A percentile compares a stretch with the other conserved stretches of the same genome.
Evolutionary conservation across 2,329 filamentous ascomycete species (phyloP).

Genomic region (Exserohilum turcica): DNA sequence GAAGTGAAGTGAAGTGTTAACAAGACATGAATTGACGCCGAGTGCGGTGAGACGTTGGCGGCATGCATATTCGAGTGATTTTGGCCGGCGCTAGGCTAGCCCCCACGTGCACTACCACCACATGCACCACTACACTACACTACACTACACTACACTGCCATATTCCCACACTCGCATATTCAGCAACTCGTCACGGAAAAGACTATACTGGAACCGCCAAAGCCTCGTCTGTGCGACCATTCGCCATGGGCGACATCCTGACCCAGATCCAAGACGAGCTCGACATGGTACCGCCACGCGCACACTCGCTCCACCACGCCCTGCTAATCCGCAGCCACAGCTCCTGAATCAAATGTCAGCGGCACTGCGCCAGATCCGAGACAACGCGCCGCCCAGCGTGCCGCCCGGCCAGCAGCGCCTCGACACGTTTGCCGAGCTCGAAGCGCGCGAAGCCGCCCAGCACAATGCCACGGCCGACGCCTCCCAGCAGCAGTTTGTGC

Average conservation of each 20-base stretch:
- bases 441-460: slow-evolving; percentile 32
- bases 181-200: too few relatives aligned
- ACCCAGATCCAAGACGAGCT: slow-evolving; percentile 86
- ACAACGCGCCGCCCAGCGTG: slow-evolving; percentile 48
- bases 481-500: slow-evolving; percentile 15
- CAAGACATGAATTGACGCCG: background rate
- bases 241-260: slow-evolving; percentile 78
- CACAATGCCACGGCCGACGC: slow-evolving; percentile 16
- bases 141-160: too few relatives aligned
- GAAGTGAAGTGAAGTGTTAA: slow-evolving; percentile 4
- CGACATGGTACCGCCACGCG: slow-evolving; percentile 65
- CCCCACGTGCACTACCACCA: slow-evolving; percentile 18
- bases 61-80: slow-evolving; percentile 1
- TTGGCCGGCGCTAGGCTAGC: slow-evolving; percentile 21
- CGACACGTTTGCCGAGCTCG: slow-evolving; percentile 39
- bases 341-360: slow-evolving; percentile 56
- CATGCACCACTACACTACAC: background rate
- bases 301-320: background rate
- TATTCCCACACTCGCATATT: too few relatives aligned
- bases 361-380: slow-evolving; percentile 52
- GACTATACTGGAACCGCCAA: background rate
- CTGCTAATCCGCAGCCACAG: slow-evolving; percentile 33
- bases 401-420: slow-evolving; percentile 52
- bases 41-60: background rate
- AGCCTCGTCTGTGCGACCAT: slow-evolving; percentile 8